Conservation (phyloP, 441 rosid genomes). For the Mallotus japonicus region DNA sequence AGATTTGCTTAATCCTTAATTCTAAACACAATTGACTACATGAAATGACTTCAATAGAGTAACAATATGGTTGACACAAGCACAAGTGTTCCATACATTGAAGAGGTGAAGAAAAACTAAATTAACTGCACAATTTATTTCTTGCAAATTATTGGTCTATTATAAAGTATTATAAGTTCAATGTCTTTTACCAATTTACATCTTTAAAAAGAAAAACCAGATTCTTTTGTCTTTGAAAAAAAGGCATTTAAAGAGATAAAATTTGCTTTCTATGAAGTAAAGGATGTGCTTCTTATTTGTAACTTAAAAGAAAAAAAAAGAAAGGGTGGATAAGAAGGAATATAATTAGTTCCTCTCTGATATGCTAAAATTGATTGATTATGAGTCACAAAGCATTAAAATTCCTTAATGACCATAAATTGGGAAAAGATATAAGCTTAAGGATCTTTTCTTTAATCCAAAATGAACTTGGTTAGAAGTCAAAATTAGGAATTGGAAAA, state of each 20-base stretch:
- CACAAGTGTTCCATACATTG: neutral
- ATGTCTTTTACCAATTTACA: neutral
- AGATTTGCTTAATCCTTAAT: neutral
- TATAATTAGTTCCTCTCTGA: neutral
- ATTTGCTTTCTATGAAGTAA: neutral
- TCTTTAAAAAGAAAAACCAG: neutral
- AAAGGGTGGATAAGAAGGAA: conserved; percentile 12
- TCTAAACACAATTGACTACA: neutral
- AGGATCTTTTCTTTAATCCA: neutral
- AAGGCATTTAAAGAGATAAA: neutral
- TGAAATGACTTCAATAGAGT: neutral
- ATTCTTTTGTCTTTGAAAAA: neutral
- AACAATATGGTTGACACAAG: conserved; percentile 4
- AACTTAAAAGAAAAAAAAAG: neutral
- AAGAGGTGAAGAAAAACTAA: neutral
- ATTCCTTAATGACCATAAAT: neutral
- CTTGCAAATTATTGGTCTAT: too few species aligned
- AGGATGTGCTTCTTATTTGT: neutral
- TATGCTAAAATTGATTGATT: neutral
- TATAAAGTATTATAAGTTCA: neutral
- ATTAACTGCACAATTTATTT: neutral
- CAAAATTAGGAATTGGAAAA: neutral
- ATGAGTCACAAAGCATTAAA: neutral
- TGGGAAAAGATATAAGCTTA: neutral
- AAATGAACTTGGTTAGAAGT: neutral